Conservation (phyloP, 225 moss, liverwort and hornwort genomes). For the Sphagnum contortum region DNA sequence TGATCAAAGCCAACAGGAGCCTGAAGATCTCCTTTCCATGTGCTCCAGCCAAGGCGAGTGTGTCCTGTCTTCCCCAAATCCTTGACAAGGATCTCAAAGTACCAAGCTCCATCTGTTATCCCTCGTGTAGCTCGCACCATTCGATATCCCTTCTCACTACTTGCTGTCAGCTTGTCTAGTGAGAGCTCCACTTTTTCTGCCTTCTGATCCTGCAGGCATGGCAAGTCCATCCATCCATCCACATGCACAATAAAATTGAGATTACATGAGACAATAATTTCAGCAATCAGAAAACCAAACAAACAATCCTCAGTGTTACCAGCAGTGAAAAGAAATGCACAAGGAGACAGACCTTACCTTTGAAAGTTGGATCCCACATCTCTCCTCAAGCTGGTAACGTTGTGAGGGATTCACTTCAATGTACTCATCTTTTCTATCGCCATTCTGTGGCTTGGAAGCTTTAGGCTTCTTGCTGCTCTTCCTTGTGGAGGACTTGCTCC, state of each 20-base stretch:
- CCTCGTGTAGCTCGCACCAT: constrained; percentile 98
- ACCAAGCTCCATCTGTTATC: constrained; percentile 88
- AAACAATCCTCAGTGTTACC: too few species aligned
- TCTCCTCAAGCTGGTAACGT: constrained; percentile 48
- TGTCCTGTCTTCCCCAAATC: constrained; percentile 78
- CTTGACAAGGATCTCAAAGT: constrained; percentile 77
- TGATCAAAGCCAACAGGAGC: constrained; percentile 96
- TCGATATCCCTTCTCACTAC: constrained; percentile 92
- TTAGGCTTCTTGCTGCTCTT: constrained; percentile 82
- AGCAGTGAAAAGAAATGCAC: background rate
- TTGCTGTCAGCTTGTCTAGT: constrained; percentile 75
- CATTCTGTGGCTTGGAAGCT: constrained; percentile 48
- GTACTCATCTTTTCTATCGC: constrained; percentile 74
- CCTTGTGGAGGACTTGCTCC: constrained; percentile 85
- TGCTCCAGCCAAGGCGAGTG: constrained; percentile 91
- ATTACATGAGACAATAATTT: too few species aligned
- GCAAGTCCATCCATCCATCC: background rate
- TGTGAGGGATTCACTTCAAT: constrained; percentile 79
- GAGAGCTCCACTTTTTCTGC: constrained; percentile 94
- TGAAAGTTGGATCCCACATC: constrained; percentile 49
- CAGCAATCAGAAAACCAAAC: too few species aligned
- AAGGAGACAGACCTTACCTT: constrained; percentile 17
- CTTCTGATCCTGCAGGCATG: constrained; percentile 54
- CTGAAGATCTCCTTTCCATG: constrained; percentile 87
- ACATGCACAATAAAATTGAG: background rate